Percentiles rank a stretch among this genome's conserved stretches.
phyloP scores from a whole-genome alignment of 2,329 filamentous ascomycete species.

The Chrysosporium keratinophilum region DNA sequence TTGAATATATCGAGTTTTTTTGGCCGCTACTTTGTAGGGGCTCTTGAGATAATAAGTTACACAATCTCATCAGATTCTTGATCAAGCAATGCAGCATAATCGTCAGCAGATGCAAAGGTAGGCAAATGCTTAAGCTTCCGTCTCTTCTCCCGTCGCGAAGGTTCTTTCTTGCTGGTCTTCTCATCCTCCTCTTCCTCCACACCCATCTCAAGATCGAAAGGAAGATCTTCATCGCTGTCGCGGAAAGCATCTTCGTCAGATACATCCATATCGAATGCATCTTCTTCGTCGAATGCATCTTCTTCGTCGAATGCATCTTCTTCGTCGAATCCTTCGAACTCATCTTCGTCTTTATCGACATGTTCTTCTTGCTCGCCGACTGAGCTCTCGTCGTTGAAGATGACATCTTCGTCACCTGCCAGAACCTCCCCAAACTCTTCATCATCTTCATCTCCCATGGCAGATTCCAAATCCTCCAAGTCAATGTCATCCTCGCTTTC shows the following conservation, averaged over 20 bases:
- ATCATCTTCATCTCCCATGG: slow-evolving; percentile 41
- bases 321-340: slow-evolving; percentile 40
- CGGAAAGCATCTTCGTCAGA: slow-evolving; percentile 39
- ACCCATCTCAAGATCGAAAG: slow-evolving; percentile 39
- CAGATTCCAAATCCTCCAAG: slow-evolving; percentile 45
- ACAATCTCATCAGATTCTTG: slow-evolving; percentile 41
- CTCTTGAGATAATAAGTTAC: no score
- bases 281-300: no score
- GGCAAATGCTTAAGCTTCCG: slow-evolving; percentile 82
- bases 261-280: slow-evolving; percentile 42
- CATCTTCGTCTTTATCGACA: slow-evolving; percentile 15
- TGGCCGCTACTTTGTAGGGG: no score
- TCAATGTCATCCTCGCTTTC: slow-evolving; percentile 51
- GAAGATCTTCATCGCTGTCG: slow-evolving; percentile 47
- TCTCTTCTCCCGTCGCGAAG: slow-evolving; percentile 49
- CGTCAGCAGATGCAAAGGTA: slow-evolving; percentile 84
- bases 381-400: slow-evolving; percentile 15
- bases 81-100: slow-evolving; percentile 78
- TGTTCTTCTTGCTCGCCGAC: slow-evolving; percentile 20
- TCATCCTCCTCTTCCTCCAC: slow-evolving; percentile 33
- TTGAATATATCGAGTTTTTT: no score
- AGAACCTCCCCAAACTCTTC: slow-evolving; percentile 31
- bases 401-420: slow-evolving; percentile 24
- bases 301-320: no score
- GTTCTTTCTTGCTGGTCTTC: slow-evolving; percentile 27